Percentiles rank a stretch among this genome's conserved stretches.
Conservation (phyloP, 345 rosid genomes). For the Rhizophora mangle region DNA sequence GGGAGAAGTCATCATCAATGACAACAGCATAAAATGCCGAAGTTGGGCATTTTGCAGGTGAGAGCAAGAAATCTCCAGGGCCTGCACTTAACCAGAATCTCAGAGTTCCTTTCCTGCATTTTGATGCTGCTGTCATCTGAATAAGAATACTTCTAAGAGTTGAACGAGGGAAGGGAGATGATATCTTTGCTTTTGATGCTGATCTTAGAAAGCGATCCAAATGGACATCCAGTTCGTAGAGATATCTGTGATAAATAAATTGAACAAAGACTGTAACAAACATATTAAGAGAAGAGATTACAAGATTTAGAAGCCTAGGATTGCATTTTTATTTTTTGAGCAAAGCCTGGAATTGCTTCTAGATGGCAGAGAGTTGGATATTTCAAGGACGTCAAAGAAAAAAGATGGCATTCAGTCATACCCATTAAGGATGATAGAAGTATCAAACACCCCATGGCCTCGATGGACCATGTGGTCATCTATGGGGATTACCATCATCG, state of each 20-base stretch:
- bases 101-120: slow-evolving; percentile 58
- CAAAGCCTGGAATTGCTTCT: neutral
- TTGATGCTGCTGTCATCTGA: slow-evolving; percentile 48
- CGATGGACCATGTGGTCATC: slow-evolving; percentile 83
- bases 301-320: neutral
- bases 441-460: slow-evolving; percentile 72
- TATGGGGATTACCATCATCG: slow-evolving; percentile 66
- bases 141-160: slow-evolving; percentile 59
- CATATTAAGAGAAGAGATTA: too few species aligned
- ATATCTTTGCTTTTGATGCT: slow-evolving; percentile 50
- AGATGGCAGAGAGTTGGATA: neutral
- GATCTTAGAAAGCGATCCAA: slow-evolving; percentile 61
- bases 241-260: slow-evolving; percentile 32
- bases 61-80: slow-evolving; percentile 66
- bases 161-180: slow-evolving; percentile 55
- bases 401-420: slow-evolving; percentile 17
- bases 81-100: slow-evolving; percentile 68
- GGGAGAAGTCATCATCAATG: slow-evolving; percentile 47
- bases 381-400: neutral
- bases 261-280: too few species aligned
- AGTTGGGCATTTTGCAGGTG: slow-evolving; percentile 51
- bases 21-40: slow-evolving; percentile 71
- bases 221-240: slow-evolving; percentile 65
- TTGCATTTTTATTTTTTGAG: neutral
- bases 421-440: slow-evolving; percentile 62